Conservation (phyloP, 371 early-diverging fungal species). For the Zychaea mexicana region DNA sequence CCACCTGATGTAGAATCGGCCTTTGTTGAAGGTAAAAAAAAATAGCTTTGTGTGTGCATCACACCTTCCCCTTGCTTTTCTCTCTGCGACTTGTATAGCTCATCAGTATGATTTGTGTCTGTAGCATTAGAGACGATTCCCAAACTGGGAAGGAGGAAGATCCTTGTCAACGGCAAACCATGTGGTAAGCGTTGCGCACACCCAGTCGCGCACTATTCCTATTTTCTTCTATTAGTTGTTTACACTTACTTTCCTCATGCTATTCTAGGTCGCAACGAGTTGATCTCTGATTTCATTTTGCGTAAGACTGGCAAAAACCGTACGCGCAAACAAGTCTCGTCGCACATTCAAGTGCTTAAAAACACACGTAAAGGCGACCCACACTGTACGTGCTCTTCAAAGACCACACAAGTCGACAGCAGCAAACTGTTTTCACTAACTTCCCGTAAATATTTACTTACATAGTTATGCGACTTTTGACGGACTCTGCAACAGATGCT, state of each 20-base stretch:
- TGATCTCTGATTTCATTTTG: constrained; percentile 77
- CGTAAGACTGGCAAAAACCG: constrained; percentile 65
- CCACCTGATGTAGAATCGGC: constrained; percentile 70
- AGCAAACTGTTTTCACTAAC: too few relatives aligned
- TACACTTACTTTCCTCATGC: neutral
- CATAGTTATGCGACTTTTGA: constrained; percentile 59
- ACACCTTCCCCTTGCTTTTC: neutral
- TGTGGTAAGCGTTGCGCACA: constrained; percentile 42
- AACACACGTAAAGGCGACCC: constrained; percentile 69
- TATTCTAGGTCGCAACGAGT: constrained; percentile 65
- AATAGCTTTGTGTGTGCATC: neutral
- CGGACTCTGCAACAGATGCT: constrained; percentile 43
- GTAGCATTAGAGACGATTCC: constrained; percentile 61
- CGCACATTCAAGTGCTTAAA: constrained; percentile 78
- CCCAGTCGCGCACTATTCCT: neutral
- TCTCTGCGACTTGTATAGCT: neutral
- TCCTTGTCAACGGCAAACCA: constrained; percentile 64
- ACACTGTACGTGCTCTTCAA: constrained; percentile 56
- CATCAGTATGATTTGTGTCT: neutral
- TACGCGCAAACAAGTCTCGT: constrained; percentile 77
- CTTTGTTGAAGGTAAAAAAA: constrained; percentile 65
- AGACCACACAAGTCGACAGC: too few relatives aligned
- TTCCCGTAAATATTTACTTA: too few relatives aligned
- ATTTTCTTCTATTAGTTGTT: neutral
- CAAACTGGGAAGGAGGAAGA: constrained; percentile 61